A percentile compares a stretch with the other conserved stretches of the same genome.
phyloP scores from a whole-genome alignment of 2,329 filamentous ascomycete genomes.

The Alternaria ethzedia region DNA sequence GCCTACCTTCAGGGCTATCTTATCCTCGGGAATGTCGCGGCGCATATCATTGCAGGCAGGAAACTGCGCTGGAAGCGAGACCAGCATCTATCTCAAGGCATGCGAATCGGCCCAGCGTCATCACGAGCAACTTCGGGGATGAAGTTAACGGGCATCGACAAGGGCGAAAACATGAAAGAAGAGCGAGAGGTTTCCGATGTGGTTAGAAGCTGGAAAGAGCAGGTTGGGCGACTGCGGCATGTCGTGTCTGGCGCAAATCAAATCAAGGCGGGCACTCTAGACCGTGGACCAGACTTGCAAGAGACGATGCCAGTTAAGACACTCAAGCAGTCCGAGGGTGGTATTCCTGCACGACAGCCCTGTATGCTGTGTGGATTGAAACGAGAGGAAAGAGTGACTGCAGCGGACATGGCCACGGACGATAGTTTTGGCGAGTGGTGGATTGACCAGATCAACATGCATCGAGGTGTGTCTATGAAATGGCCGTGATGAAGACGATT shows the following conservation, averaged over 20 bases:
- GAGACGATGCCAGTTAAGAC: slow-evolving; percentile 72
- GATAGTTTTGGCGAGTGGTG: slow-evolving; percentile 98
- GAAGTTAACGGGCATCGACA: slow-evolving; percentile 89
- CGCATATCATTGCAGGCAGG: slow-evolving; percentile 82
- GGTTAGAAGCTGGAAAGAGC: slow-evolving; percentile 74
- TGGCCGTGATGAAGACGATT: slow-evolving; percentile 36
- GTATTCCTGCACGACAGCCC: slow-evolving; percentile 72
- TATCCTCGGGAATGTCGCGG: slow-evolving; percentile 69
- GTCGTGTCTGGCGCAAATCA: slow-evolving; percentile 71
- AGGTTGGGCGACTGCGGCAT: slow-evolving; percentile 76
- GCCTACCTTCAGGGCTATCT: slow-evolving; percentile 71
- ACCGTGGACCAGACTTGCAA: slow-evolving; percentile 70
- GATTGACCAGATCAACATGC: slow-evolving; percentile 70
- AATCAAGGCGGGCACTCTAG: slow-evolving; percentile 48
- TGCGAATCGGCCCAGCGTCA: slow-evolving; percentile 80
- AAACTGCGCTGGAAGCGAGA: slow-evolving; percentile 92
- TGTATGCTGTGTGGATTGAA: slow-evolving; percentile 89
- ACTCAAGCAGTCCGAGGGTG: slow-evolving; percentile 68
- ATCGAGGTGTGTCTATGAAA: slow-evolving; percentile 64
- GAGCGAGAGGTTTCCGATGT: slow-evolving; percentile 84
- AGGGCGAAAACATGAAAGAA: slow-evolving; percentile 79
- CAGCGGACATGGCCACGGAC: slow-evolving; percentile 77
- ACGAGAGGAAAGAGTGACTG: slow-evolving; percentile 80
- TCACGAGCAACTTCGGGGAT: slow-evolving; percentile 76
- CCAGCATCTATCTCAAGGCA: slow-evolving; percentile 80